A percentile compares a stretch with the other conserved stretches of the same genome.
Conservation (phyloP, 2,329 filamentous ascomycete genomes). For the Verticillium dahliae region DNA sequence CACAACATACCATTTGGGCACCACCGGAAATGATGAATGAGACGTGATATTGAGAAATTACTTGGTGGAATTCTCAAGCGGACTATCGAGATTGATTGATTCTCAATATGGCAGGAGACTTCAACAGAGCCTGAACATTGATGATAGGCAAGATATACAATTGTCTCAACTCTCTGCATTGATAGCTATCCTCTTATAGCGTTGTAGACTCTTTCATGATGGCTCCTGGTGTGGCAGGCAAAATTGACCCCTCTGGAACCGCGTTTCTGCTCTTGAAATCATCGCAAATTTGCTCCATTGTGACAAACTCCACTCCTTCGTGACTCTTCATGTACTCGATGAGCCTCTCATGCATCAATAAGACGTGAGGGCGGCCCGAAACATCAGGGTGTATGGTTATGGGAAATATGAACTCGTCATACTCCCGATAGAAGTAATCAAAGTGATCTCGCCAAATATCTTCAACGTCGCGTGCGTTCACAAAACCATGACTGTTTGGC, state of each 20-base stretch:
- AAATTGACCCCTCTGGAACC: conserved; percentile 49
- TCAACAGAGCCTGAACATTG: no score
- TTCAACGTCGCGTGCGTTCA: conserved; percentile 52
- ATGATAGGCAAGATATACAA: no score
- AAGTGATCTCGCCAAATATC: conserved; percentile 62
- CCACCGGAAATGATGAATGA: no score
- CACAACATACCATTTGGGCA: no score
- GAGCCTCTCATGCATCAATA: conserved; percentile 65
- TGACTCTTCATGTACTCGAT: conserved; percentile 64
- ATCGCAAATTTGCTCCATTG: conserved; percentile 65
- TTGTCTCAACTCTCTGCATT: no score
- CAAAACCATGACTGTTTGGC: conserved; percentile 58
- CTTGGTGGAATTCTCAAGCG: no score
- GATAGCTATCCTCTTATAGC: no score
- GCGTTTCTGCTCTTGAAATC: conserved; percentile 64
- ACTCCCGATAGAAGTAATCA: conserved; percentile 69
- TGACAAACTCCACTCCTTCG: conserved; percentile 58
- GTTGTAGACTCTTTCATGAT: background rate
- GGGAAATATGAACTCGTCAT: conserved; percentile 71
- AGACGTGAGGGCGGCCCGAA: conserved; percentile 62
- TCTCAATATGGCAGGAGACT: no score
- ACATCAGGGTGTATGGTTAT: conserved; percentile 74
- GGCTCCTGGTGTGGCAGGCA: conserved; percentile 46
- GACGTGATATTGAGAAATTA: no score
- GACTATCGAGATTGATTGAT: no score